Base-by-base conservation (phyloP, 352 stramenopile species). In the Phytophthora tubulina region DNA sequence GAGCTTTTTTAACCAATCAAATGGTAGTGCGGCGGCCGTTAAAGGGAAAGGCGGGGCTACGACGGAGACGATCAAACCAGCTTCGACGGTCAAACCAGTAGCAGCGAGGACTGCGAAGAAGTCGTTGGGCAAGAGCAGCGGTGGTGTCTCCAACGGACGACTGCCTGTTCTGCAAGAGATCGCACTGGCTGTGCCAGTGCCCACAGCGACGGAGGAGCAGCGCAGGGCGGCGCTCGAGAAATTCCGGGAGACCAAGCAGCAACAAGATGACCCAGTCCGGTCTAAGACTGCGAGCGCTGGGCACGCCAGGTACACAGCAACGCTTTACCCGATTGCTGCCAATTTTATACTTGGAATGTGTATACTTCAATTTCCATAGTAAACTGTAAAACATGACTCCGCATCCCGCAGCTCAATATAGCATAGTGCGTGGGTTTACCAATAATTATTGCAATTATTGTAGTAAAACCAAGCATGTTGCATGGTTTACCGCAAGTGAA, bases 151-250 rank as follows among this genome's bases (percentile, higher is more conserved):
- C 63, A 8, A 17, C 15, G 7, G 54, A 71, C 5, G 63, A 36
- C 3, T 59, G 63, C 30, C 21, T 61, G 15, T 11, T 59, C 7
- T 65, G 38, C 9, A 65, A 71, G 17, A 55, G 54, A 0, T 38
- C 55, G 5, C 48, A 65, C 17, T 54, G 63, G 54, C 11, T 64
- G 0, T 9, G 33, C 2, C 14, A 71, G 33, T 60, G 63, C 4
- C 63, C 5, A 70, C 51, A 6, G 32, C 52, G 7, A 70, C 52
- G 21, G 27, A 35, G 14, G 17, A 56, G 41, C 52, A 52, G 15
- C 51, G 44, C 4, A 38, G 30, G 21, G 21, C 10, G 1, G 51
- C 17, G 7, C 14, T 62, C 9, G 33, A 57, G 21, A 41, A 44
- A 11, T 60, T 53, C 39, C 36, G n/a, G 38, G 36, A 54, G 48